phyloP scores from a whole-genome alignment of 2,329 filamentous ascomycete species.

The Cordyceps javanica region DNA sequence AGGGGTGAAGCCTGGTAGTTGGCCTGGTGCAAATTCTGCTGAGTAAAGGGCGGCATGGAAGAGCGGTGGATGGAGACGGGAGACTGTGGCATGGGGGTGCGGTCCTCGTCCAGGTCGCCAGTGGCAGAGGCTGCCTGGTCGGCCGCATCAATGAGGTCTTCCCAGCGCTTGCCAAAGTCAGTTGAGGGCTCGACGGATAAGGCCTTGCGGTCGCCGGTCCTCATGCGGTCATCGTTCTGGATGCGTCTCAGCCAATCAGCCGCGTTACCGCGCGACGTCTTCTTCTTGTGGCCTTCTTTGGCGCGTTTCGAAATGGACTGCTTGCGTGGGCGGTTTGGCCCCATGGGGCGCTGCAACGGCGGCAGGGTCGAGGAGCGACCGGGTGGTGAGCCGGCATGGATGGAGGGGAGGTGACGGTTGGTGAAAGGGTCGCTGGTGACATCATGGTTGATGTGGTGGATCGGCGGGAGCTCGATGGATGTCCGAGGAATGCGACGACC shows the following conservation, averaged over 20 bases:
- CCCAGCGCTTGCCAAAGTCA: conserved; percentile 86
- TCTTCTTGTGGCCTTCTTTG: conserved; percentile 67
- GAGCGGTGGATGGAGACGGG: conserved; percentile 57
- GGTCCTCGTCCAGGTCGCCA: conserved; percentile 83
- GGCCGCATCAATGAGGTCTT: conserved; percentile 90
- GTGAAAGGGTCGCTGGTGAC: conserved; percentile 71
- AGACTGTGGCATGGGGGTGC: conserved; percentile 69
- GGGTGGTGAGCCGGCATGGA: conserved; percentile 73
- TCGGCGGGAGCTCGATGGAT: conserved; percentile 67
- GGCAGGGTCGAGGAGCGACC: conserved; percentile 84
- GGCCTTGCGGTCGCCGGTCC: conserved; percentile 68
- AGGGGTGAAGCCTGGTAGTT: conserved; percentile 85
- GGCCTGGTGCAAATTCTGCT: conserved; percentile 53
- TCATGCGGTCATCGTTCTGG: conserved; percentile 58
- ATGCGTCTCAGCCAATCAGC: conserved; percentile 58
- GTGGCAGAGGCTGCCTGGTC: conserved; percentile 69
- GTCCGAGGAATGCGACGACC: conserved; percentile 56
- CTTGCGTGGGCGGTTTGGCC: conserved; percentile 70
- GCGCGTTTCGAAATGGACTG: conserved; percentile 78
- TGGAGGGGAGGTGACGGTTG: conserved; percentile 66
- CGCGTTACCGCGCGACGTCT: conserved; percentile 64
- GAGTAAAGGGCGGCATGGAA: conserved; percentile 54
- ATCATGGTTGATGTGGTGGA: conserved; percentile 50
- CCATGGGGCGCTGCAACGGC: conserved; percentile 69
- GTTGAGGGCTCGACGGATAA: conserved; percentile 78